phyloP scores from a whole-genome alignment of 2,329 filamentous ascomycete genomes.

The Aspergillus fischeri region DNA sequence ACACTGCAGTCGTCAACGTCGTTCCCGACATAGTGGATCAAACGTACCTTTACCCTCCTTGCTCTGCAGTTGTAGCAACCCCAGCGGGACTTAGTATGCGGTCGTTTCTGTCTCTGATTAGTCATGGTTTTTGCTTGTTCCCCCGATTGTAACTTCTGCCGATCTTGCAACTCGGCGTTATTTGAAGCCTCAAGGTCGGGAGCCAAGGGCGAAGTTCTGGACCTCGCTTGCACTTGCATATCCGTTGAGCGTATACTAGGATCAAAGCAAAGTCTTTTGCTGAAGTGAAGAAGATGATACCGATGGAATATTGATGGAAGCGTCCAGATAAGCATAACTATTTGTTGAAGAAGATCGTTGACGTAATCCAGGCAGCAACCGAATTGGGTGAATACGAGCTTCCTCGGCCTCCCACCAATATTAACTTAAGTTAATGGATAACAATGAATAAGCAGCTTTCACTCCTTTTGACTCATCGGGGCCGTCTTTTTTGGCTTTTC shows the following conservation, averaged over 20 bases:
- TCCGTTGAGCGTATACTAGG: too few relatives aligned
- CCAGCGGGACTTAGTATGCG: constrained; percentile 39
- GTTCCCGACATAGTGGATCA: constrained; percentile 1
- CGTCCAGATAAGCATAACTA: too few relatives aligned
- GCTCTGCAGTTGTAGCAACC: constrained; percentile 41
- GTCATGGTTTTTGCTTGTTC: not conserved
- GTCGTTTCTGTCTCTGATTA: constrained; percentile 6
- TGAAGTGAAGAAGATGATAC: not conserved
- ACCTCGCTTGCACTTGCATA: too few relatives aligned
- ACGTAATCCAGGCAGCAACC: not conserved
- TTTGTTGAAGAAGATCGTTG: not conserved
- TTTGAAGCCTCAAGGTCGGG: not conserved
- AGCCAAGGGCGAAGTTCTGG: too few relatives aligned
- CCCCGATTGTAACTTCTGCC: not conserved
- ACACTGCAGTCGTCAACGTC: constrained; percentile 19
- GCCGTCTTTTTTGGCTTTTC: too few relatives aligned
- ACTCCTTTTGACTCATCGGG: too few relatives aligned
- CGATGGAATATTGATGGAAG: not conserved
- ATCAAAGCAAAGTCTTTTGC: too few relatives aligned
- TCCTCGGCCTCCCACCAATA: too few relatives aligned
- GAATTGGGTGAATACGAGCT: not conserved
- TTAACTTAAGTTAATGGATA: too few relatives aligned
- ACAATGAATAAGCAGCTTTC: too few relatives aligned
- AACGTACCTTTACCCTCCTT: constrained; percentile 46
- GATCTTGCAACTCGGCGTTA: not conserved